Base-by-base conservation (phyloP, 2,329 filamentous ascomycete species). In the Sclerotinia trifoliorum region DNA sequence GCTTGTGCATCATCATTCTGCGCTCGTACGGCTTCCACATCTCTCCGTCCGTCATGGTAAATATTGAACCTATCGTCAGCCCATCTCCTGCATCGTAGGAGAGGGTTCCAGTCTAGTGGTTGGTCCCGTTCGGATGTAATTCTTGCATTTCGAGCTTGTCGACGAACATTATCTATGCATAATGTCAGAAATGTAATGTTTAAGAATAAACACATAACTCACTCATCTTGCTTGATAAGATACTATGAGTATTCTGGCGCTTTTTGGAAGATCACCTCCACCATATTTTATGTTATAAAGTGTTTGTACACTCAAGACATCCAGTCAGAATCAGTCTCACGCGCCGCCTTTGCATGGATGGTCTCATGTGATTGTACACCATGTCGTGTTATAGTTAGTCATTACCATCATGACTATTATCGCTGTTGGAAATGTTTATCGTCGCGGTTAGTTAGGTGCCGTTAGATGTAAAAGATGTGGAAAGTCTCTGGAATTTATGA, bases 81-180 rank as follows among this genome's bases (percentile, higher is more conserved):
- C 55, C 55, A 58, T 58, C 7, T 42, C 11, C 35, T 58, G 35
- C 35, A 21, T 58, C 55, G n/a, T 44, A 58, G 15, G 35, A 58
- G 24, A 6, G 55, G 55, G 3, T 58, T 26, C 35, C 35, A 44
- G 35, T n/a, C 39, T 26, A n/a, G 35, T 11, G 4, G 15, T 44
- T 58, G 35, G 44, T 44, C n/a, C 7, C 55, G 35, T 24, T 58
- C 55, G 7, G n/a, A 19, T 26, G 7, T 21, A 21, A 58, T 58
- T 26, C n/a, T 58, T 15, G 55, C 35, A 17, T n/a, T 58, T 58
- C 55, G 35, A 58, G 55, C 55, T 58, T 15, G n/a, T 35, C 26
- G 55, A 58, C 55, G 55, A 58, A 58, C 7, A 15, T 44, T 44
- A 26, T 58, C 55, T 58, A 17, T 4, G 3, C 4, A 11, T 13